Evolutionary conservation across 495 filamentous ascomycete genomes (phyloP).

Genomic region (Terfezia boudieri): DNA sequence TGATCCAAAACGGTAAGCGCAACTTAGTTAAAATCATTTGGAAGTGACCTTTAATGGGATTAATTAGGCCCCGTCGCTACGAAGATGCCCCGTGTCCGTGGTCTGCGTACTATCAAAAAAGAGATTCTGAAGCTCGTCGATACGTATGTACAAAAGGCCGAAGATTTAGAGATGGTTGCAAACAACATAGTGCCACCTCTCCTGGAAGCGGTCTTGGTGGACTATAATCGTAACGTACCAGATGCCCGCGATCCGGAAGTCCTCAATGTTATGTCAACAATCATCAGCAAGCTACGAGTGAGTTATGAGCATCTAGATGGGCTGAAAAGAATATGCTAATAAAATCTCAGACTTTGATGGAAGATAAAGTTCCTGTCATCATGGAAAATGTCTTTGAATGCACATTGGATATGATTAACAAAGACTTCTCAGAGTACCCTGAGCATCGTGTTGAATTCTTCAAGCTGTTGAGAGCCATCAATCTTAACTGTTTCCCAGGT

Average conservation of each 20-base stretch:
- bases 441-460: conserved; percentile 98
- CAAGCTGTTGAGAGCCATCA: conserved; percentile 85
- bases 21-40: neutral
- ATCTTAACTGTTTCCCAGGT: conserved; percentile 78
- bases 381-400: conserved; percentile 99
- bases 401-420: conserved; percentile 99
- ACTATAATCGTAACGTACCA: conserved; percentile 92
- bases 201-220: conserved; percentile 80
- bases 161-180: conserved; percentile 82
- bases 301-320: conserved; percentile 25
- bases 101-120: conserved; percentile 94
- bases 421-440: conserved; percentile 97
- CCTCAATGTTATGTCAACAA: conserved; percentile 88
- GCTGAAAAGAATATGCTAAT: conserved; percentile 18
- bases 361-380: conserved; percentile 87
- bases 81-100: conserved; percentile 88
- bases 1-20: conserved; percentile 55
- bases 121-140: conserved; percentile 97
- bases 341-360: conserved; percentile 52
- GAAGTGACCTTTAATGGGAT: neutral
- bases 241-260: conserved; percentile 94
- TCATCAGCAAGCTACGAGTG: conserved; percentile 89
- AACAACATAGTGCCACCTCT: conserved; percentile 86
- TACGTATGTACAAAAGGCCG: conserved; percentile 90
- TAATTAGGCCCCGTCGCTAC: conserved; percentile 65